Base-by-base conservation (phyloP, 2,329 filamentous ascomycete genomes). In the Hirsutella minnesotensis region DNA sequence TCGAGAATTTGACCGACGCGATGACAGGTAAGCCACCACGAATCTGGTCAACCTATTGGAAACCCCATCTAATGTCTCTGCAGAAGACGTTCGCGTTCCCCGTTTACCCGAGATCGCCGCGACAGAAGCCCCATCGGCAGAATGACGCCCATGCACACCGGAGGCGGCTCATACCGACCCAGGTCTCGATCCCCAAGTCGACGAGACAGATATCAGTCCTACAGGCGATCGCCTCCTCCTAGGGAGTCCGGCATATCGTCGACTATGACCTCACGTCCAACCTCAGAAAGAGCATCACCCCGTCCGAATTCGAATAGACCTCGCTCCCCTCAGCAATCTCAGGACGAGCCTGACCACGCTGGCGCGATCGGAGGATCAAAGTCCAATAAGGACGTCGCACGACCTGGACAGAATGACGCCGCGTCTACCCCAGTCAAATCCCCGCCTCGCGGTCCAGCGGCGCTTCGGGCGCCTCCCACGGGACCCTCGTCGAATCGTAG, bases 41-140 rank as follows among this genome's bases (percentile, higher is more conserved):
- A 19, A 15, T 22, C 13, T 18, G 18, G n/a, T n/a, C n/a, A n/a
- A n/a, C n/a, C n/a, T 16, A 3, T 21, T 37, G 8, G 19, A 38
- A 38, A 3, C 15, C 9, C 15, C 2, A 2, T 13, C 18, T 37
- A 20, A 42, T 12, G 4, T 7, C 10, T 21, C 15, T 5, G 13
- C 49, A 73, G 71, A 56, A 66, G 72, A 47, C 65, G 74, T 51
- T 78, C 75, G 20, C 66, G 75, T 39, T 77, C 74, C 29, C 73
- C 74, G 1, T 67, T 65, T 45, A 64, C 64, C 33, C 62, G 70
- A 53, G 71, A 75, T 46, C 66, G 61, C 22, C 64, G 59, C 20
- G 59, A 60, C 8, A 57, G 60, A 48, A 58, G 46, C n/a, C 59
- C 59, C 16, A 51, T 49, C 5, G 49, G 51, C 19, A 54, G 54